Evolutionary conservation across 129 eudicot genomes (phyloP).

Genomic region (Chrysanthemum seticuspe): DNA sequence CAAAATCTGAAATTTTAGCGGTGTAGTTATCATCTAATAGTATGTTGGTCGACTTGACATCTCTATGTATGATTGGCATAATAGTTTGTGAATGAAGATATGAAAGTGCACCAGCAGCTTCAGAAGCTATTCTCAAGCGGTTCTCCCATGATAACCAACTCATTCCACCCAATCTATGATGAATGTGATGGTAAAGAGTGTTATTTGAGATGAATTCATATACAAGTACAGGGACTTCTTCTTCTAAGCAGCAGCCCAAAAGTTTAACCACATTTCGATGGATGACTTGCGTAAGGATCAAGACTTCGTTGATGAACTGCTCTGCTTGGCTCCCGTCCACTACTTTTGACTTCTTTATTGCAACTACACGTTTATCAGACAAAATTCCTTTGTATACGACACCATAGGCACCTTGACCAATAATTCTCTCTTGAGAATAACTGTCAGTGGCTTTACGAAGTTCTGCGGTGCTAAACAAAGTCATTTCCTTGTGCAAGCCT

Average conservation of each 20-base stretch:
- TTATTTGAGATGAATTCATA: background rate
- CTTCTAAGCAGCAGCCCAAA: background rate
- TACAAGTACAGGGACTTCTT: background rate
- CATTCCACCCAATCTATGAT: background rate
- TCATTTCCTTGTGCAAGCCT: background rate
- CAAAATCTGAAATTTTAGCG: background rate
- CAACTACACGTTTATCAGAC: slow-evolving; percentile 11
- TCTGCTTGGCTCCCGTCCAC: slow-evolving; percentile 1
- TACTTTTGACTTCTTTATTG: slow-evolving; percentile 13
- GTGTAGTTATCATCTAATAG: no score
- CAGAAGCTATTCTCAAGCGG: background rate
- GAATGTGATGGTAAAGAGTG: slow-evolving; percentile 10
- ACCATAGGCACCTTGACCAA: slow-evolving; percentile 9
- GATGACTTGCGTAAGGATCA: background rate
- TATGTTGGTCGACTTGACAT: no score
- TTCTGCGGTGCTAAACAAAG: slow-evolving; percentile 10
- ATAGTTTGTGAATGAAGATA: no score
- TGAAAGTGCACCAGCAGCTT: background rate
- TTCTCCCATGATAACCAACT: slow-evolving; percentile 8
- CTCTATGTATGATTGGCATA: no score
- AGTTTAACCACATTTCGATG: background rate
- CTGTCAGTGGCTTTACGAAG: background rate
- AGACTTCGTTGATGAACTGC: background rate
- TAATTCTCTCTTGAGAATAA: background rate
- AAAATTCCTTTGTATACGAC: background rate